Conservation (phyloP, 805 yeast genomes). For the Clavispora santaluciae region DNA sequence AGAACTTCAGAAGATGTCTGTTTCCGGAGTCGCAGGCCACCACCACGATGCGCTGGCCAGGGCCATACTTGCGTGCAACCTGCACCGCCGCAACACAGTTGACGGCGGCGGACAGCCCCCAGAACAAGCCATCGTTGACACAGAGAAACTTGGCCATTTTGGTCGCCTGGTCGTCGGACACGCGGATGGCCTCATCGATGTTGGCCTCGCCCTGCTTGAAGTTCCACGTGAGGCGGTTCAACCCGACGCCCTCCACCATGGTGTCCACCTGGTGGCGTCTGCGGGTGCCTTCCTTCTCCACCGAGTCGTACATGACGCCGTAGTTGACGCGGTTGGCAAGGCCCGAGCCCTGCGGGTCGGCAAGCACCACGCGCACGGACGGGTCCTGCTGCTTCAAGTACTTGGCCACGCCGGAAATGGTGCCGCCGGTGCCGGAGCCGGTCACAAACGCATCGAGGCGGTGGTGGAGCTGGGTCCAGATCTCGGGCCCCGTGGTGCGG, state of each 20-base stretch:
- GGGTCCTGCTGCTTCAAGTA: constrained; percentile 42
- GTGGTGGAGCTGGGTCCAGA: constrained; percentile 66
- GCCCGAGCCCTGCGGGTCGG: constrained; percentile 97
- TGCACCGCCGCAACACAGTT: constrained; percentile 86
- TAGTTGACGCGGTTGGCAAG: constrained; percentile 75
- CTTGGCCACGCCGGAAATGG: constrained; percentile 23
- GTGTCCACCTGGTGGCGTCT: constrained; percentile 97
- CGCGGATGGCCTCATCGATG: constrained; percentile 77
- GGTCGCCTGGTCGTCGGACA: constrained; percentile 74
- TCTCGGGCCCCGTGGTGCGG: constrained; percentile 86
- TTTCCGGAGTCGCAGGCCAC: constrained; percentile 91
- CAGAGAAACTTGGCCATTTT: constrained; percentile 84
- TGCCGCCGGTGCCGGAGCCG: constrained; percentile 87
- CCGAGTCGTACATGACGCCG: constrained; percentile 91
- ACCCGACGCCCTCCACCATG: constrained; percentile 87
- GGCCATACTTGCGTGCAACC: constrained; percentile 38
- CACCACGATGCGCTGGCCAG: constrained; percentile 71
- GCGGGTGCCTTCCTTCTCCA: constrained; percentile 88
- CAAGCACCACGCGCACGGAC: constrained; percentile 53
- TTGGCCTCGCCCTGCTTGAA: constrained; percentile 63
- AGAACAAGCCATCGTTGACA: constrained; percentile 80
- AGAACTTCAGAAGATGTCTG: constrained; percentile 86
- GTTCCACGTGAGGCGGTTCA: constrained; percentile 81
- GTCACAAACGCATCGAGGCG: constrained; percentile 71
- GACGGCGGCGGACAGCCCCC: constrained; percentile 91